phyloP scores from a whole-genome alignment of 768 basidiomycete genomes.

The Psilocybe azurescens region DNA sequence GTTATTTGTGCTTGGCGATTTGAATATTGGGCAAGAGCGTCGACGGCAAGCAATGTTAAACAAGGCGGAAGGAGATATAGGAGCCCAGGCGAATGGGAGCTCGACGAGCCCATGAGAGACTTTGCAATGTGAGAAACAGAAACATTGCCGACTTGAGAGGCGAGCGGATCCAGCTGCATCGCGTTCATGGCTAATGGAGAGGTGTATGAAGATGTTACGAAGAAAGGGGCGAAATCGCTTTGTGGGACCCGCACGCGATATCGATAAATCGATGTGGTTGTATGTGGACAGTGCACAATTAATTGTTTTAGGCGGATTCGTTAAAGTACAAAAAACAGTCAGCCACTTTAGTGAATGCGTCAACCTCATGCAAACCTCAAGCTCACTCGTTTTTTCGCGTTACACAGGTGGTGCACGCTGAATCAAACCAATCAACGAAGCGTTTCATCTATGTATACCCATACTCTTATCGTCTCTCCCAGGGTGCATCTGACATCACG shows the following conservation, averaged over 20 bases:
- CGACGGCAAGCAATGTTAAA: slow-evolving; percentile 37
- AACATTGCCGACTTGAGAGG: background rate
- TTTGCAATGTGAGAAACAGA: slow-evolving; percentile 11
- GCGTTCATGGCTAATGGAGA: slow-evolving; percentile 5
- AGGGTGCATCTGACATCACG: background rate
- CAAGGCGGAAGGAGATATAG: slow-evolving; percentile 39
- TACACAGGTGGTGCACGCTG: background rate
- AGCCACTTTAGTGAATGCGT: slow-evolving; percentile 1
- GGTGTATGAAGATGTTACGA: background rate
- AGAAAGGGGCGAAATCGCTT: background rate
- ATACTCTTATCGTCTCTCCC: background rate
- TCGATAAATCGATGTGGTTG: background rate
- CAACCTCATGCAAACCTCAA: slow-evolving; percentile 5
- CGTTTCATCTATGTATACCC: slow-evolving; percentile 1
- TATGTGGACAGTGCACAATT: background rate
- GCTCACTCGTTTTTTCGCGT: slow-evolving; percentile 1
- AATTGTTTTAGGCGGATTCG: background rate
- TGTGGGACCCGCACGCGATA: slow-evolving; percentile 1
- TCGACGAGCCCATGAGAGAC: slow-evolving; percentile 12
- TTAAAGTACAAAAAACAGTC: slow-evolving; percentile 8
- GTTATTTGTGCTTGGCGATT: slow-evolving; percentile 23
- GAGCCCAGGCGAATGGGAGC: slow-evolving; percentile 28
- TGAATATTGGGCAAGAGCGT: slow-evolving; percentile 30
- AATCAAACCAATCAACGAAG: slow-evolving; percentile 3
- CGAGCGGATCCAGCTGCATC: slow-evolving; percentile 2